phyloP scores from a whole-genome alignment of 164 flowering plant genomes.

The Nymphaea thermarum region DNA sequence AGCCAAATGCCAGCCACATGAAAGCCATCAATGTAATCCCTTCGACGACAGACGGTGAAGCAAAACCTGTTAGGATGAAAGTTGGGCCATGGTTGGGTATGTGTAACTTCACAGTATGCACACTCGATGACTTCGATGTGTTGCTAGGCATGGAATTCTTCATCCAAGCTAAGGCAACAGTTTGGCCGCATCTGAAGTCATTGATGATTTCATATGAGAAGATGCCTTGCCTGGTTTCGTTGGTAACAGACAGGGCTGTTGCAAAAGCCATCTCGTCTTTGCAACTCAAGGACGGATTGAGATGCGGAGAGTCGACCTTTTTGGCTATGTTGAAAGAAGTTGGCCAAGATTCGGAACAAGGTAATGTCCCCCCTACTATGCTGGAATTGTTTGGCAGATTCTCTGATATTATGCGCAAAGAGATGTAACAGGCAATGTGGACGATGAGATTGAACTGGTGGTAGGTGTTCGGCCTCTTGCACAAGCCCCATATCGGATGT shows the following conservation, averaged over 20 bases:
- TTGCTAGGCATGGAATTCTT: background rate
- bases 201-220: background rate
- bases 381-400: background rate
- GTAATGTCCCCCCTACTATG: background rate
- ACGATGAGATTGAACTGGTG: constrained; percentile 10
- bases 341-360: no score
- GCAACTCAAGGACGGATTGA: no score
- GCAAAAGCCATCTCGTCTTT: no score
- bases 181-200: background rate
- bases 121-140: background rate
- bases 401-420: constrained; percentile 4
- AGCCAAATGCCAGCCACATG: background rate
- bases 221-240: background rate
- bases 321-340: no score
- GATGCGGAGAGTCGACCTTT: no score
- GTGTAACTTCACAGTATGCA: background rate
- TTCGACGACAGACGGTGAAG: background rate
- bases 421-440: constrained; percentile 1
- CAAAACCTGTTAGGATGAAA: background rate
- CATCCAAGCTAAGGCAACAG: background rate
- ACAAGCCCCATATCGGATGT: constrained; percentile 2
- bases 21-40: constrained; percentile 2
- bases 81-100: background rate
- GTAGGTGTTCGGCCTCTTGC: background rate
- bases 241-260: no score